Conservation (phyloP, 2,329 filamentous ascomycete species). For the Aspergillus pseudonomiae region DNA sequence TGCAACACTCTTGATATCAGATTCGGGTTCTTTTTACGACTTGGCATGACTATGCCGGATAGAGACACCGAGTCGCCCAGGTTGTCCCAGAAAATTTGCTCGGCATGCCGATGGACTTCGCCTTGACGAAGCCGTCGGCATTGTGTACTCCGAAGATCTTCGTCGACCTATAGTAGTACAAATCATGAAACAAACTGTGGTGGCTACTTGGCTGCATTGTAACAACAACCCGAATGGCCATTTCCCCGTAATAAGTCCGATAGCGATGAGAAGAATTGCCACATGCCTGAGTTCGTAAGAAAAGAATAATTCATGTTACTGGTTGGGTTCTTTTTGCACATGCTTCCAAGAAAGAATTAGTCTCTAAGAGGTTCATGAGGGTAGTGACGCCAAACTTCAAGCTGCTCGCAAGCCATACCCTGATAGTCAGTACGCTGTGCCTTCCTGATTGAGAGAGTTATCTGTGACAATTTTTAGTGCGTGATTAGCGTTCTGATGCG, state of each 20-base stretch:
- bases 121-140: slow-evolving; percentile 12
- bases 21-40: slow-evolving; percentile 11
- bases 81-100: slow-evolving; percentile 5
- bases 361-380: background rate
- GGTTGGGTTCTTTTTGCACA: background rate
- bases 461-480: slow-evolving; percentile 5
- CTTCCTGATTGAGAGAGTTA: background rate
- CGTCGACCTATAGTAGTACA: background rate
- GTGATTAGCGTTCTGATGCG: slow-evolving; percentile 1
- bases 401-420: background rate
- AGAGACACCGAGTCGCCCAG: slow-evolving; percentile 18
- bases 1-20: slow-evolving; percentile 1
- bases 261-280: background rate
- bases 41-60: slow-evolving; percentile 19
- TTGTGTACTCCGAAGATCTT: slow-evolving; percentile 14
- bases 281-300: background rate
- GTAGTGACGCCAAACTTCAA: background rate
- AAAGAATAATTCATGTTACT: background rate
- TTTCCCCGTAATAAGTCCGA: background rate
- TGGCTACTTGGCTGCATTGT: background rate
- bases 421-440: background rate
- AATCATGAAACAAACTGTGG: background rate
- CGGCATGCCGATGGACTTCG: slow-evolving; percentile 23
- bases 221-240: background rate
- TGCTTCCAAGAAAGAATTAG: background rate